phyloP scores from a whole-genome alignment of 768 basidiomycete species.

The Lentinus brumalis region DNA sequence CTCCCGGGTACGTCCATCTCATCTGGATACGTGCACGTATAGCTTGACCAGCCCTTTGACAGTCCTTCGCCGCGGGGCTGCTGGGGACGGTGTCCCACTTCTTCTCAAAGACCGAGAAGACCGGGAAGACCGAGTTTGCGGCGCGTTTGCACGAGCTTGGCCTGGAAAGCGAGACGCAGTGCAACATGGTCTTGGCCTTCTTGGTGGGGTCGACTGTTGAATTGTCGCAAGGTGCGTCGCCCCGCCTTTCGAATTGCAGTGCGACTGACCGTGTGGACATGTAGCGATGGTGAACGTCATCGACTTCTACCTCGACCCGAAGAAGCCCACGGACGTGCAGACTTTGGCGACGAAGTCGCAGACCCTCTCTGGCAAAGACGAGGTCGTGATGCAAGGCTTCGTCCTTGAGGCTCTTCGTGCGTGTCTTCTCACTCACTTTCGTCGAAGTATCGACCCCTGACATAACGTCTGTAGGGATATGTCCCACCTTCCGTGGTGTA shows the following conservation, averaged over 20 bases:
- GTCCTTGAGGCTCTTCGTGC: slow-evolving; percentile 70
- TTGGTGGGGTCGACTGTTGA: slow-evolving; percentile 70
- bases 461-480: slow-evolving; percentile 50
- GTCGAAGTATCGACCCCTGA: not conserved
- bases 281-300: slow-evolving; percentile 66
- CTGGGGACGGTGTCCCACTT: slow-evolving; percentile 48
- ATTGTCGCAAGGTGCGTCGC: slow-evolving; percentile 61
- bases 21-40: not conserved
- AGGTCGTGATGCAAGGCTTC: slow-evolving; percentile 55
- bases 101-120: slow-evolving; percentile 50
- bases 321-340: slow-evolving; percentile 31
- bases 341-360: slow-evolving; percentile 15
- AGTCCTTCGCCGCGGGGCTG: slow-evolving; percentile 42
- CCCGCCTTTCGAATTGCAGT: slow-evolving; percentile 4
- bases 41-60: not conserved
- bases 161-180: slow-evolving; percentile 58
- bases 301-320: slow-evolving; percentile 63
- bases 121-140: slow-evolving; percentile 49
- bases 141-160: slow-evolving; percentile 59
- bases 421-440: slow-evolving; percentile 29
- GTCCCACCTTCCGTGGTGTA: slow-evolving; percentile 71
- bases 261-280: not conserved
- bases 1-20: not conserved
- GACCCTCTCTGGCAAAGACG: slow-evolving; percentile 34
- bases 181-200: slow-evolving; percentile 71